Percentiles rank a stretch among this genome's conserved stretches.
Evolutionary conservation across 179 eudicot genomes (phyloP).

Genomic region (Beta corolliflora): DNA sequence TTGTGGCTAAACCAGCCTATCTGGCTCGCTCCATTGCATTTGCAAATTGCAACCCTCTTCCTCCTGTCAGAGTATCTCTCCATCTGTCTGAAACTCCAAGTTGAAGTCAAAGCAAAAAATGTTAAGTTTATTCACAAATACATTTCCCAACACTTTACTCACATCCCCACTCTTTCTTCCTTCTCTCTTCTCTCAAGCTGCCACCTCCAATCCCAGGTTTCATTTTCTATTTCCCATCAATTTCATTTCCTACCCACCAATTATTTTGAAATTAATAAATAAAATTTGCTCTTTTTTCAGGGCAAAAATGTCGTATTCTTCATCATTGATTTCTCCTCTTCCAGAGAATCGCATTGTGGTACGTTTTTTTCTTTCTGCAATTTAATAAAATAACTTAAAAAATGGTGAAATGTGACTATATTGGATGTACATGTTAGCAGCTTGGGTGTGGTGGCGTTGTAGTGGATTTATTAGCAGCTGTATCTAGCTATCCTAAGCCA

Average conservation of each 20-base stretch:
- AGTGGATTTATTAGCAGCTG: conserved; percentile 70
- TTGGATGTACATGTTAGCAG: conserved; percentile 42
- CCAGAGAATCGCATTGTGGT: conserved; percentile 53
- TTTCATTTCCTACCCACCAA: neutral
- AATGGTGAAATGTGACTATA: neutral
- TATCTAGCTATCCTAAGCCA: conserved; percentile 74
- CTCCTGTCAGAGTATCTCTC: neutral
- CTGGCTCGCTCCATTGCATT: no score
- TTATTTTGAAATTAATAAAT: neutral
- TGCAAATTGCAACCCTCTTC: no score
- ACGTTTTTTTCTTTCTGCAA: conserved; percentile 3
- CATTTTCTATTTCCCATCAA: neutral
- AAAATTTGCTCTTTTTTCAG: conserved; percentile 29
- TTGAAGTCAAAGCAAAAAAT: conserved; percentile 16
- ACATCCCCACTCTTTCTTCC: conserved; percentile 14
- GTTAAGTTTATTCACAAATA: neutral
- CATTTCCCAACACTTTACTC: conserved; percentile 12
- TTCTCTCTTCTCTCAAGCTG: neutral
- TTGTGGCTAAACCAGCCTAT: no score
- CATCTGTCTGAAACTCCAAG: neutral
- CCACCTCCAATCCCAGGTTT: conserved; percentile 21
- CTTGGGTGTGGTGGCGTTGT: conserved; percentile 62
- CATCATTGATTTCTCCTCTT: conserved; percentile 30
- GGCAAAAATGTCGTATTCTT: conserved; percentile 43
- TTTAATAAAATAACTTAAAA: no score